These are phyloP conservation scores for Cordyceps pruinosa DNA, from an alignment of 2,329 filamentous ascomycete species.

Conservation along the genomic window DNA sequence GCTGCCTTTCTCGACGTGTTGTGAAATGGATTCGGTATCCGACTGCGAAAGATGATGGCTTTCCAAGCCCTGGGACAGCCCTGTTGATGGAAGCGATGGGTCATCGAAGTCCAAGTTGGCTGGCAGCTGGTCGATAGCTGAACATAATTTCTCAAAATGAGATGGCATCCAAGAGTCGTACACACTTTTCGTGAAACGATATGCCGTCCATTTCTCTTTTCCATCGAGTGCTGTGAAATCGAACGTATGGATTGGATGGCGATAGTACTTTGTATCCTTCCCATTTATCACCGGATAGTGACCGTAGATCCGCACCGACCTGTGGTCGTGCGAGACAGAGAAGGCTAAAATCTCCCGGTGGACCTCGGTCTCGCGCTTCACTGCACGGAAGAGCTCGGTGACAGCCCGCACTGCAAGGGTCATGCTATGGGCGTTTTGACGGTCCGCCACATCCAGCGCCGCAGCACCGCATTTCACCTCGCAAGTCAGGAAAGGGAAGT, in stretches of 20 bases:
- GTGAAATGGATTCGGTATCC: background rate
- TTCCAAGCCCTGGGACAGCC: background rate
- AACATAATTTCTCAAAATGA: background rate
- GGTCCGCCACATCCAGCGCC: constrained; percentile 28
- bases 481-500: constrained; percentile 40
- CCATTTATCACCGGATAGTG: constrained; percentile 1
- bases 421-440: constrained; percentile 25
- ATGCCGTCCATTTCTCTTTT: constrained; percentile 1
- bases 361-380: constrained; percentile 27
- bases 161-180: background rate
- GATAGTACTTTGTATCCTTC: background rate
- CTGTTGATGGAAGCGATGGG: background rate
- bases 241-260: background rate
- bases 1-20: background rate
- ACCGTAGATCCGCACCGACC: background rate
- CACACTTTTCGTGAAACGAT: constrained; percentile 2
- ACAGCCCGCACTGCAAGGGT: constrained; percentile 28
- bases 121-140: constrained; percentile 2
- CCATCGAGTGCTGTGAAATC: background rate
- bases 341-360: constrained; percentile 25
- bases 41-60: background rate
- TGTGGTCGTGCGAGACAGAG: constrained; percentile 5
- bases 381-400: constrained; percentile 30
- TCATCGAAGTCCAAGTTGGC: background rate
- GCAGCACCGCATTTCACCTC: constrained; percentile 37